A percentile compares a stretch with the other conserved stretches of the same genome.
Evolutionary conservation across 2,329 filamentous ascomycete species (phyloP).

Genomic region (Septoria linicola): DNA sequence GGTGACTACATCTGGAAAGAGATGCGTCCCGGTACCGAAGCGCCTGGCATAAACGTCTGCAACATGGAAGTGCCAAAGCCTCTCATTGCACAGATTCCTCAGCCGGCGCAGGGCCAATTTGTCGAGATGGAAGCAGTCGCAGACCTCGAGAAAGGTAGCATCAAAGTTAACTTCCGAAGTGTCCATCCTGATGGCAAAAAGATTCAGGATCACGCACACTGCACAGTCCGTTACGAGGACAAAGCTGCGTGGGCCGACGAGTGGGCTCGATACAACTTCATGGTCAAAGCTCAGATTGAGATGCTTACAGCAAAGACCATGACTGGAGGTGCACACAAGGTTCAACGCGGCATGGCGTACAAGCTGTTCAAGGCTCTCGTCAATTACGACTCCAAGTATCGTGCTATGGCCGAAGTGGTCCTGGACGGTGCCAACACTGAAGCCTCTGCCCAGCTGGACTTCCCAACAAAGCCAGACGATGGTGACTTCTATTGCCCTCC

Average conservation of each 20-base stretch:
- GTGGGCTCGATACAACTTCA: conserved; percentile 64
- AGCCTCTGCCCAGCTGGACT: conserved; percentile 55
- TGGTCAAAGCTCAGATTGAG: conserved; percentile 57
- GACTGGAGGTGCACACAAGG: conserved; percentile 67
- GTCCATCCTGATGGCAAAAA: conserved; percentile 60
- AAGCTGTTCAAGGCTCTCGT: conserved; percentile 65
- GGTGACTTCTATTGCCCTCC: conserved; percentile 59
- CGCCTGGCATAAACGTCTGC: conserved; percentile 62
- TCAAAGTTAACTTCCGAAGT: conserved; percentile 57
- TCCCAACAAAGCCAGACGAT: conserved; percentile 54
- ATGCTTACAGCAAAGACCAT: conserved; percentile 66
- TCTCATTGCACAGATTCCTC: conserved; percentile 58
- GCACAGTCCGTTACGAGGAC: conserved; percentile 62
- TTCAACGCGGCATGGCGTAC: conserved; percentile 74
- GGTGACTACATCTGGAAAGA: conserved; percentile 68
- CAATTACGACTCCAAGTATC: conserved; percentile 57
- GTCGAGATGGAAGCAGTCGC: conserved; percentile 61
- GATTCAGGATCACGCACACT: conserved; percentile 61
- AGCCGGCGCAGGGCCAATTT: conserved; percentile 55
- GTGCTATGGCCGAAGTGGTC: conserved; percentile 59
- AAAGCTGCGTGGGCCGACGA: conserved; percentile 61
- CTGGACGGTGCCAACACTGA: conserved; percentile 57
- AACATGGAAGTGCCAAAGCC: conserved; percentile 70
- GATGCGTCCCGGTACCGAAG: conserved; percentile 55
- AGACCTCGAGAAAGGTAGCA: conserved; percentile 55